These are phyloP conservation scores for Phytophthora colocasiae DNA, from an alignment of 352 stramenopile species.

Conservation along the genomic window DNA sequence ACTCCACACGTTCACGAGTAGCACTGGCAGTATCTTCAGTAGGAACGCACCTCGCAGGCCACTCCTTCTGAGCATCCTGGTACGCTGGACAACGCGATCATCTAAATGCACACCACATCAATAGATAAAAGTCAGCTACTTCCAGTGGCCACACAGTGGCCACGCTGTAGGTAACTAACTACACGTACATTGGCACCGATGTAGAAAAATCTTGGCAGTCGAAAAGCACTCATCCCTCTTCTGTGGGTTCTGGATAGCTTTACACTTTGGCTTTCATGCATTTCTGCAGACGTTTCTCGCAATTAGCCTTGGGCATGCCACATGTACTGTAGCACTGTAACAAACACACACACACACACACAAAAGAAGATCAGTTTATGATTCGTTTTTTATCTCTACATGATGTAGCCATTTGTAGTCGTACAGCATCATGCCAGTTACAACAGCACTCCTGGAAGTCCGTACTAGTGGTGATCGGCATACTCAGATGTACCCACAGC, in stretches of 20 bases:
- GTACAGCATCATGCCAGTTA: conserved; percentile 84
- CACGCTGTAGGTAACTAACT: no score
- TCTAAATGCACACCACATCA: conserved; percentile 31
- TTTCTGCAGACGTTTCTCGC: conserved; percentile 74
- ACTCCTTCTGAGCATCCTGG: conserved; percentile 71
- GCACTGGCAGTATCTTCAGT: conserved; percentile 30
- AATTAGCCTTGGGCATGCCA: conserved; percentile 75
- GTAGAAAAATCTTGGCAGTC: conserved; percentile 70
- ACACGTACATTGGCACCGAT: conserved; percentile 57
- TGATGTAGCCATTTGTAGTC: conserved; percentile 6
- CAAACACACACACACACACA: no score
- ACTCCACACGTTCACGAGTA: conserved; percentile 55
- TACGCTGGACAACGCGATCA: conserved; percentile 78
- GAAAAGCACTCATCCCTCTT: conserved; percentile 60
- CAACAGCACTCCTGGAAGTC: conserved; percentile 81
- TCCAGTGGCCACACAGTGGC: no score
- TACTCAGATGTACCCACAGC: conserved; percentile 70
- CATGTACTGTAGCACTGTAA: conserved; percentile 83
- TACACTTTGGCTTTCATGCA: conserved; percentile 77
- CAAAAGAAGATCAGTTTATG: not conserved
- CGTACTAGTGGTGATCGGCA: conserved; percentile 51
- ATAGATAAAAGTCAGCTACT: no score
- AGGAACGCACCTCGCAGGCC: conserved; percentile 67
- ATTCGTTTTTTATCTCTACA: not conserved
- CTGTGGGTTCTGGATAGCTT: conserved; percentile 14